Conservation (phyloP, 352 stramenopile species). For the Aphanomyces stellatus region DNA sequence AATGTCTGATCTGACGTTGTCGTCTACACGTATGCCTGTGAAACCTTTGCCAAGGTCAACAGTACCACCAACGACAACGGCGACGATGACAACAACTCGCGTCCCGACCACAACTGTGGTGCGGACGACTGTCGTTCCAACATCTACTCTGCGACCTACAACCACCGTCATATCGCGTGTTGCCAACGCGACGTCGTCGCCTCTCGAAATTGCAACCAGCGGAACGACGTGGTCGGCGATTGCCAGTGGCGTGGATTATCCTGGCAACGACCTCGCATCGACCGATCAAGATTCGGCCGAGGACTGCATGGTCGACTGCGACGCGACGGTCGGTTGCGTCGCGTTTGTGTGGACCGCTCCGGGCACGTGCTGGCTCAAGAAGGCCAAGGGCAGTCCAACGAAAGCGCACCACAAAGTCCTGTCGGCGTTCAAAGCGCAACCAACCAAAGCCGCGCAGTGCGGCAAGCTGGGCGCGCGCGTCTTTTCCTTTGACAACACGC, state of each 20-base stretch:
- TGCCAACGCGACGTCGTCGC: too few species aligned
- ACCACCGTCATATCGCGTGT: too few species aligned
- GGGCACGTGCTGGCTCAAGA: slow-evolving; percentile 13
- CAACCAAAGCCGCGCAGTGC: neutral
- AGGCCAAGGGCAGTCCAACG: too few species aligned
- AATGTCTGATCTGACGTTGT: too few species aligned
- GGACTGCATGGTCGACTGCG: slow-evolving; percentile 7
- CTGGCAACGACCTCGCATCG: slow-evolving; percentile 14
- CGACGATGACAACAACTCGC: neutral
- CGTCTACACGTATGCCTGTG: too few species aligned
- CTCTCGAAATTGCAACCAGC: too few species aligned
- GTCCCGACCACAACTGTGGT: too few species aligned
- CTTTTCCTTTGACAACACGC: neutral
- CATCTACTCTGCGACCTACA: too few species aligned
- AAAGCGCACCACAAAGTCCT: too few species aligned
- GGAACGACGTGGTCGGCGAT: neutral
- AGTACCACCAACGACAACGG: neutral
- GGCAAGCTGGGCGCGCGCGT: neutral
- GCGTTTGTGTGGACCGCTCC: slow-evolving; percentile 1
- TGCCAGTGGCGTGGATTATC: neutral
- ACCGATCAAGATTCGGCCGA: neutral
- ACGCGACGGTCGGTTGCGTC: neutral
- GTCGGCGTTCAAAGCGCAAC: neutral
- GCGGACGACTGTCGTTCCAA: too few species aligned
- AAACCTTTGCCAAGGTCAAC: neutral